Evolutionary conservation across 1,284 basidiomycete species (phyloP), one percentile per base, ranked within the genome.

Genomic region (Ceratobasidium sp.): DNA sequence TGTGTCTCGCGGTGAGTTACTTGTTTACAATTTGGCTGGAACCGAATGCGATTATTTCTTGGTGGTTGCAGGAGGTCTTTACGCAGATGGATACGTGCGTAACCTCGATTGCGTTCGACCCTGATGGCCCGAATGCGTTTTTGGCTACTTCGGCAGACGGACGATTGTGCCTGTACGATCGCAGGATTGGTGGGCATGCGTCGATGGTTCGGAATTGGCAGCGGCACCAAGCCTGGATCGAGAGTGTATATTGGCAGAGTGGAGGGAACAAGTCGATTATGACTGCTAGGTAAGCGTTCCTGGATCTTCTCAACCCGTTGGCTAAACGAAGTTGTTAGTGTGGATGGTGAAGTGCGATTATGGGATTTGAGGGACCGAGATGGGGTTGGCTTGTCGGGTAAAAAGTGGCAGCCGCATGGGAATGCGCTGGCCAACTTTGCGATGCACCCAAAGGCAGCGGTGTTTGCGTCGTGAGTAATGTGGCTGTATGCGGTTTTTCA

Each of bases 61-160:
- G 44, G 46, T 61, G 54, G 13, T 15, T 76, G 5, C 81, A 95
- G 92, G 94, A 96, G 81, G 86, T 99, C 76, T 90, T 94, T 43
- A 99, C 98, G 0, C 91, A 95, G 78, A 92, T 95, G 0, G 94
- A 96, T 64, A 94, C 95, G 79, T 95, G 96, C 67, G 89, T 98
- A 3, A 99, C 98, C 0, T 89, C 93, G 0, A 89, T 99, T 49
- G 87, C 90, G 2, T 94, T 94, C 22, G 96, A 98, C 80, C 89
- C 89, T 34, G 90, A 92, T 46, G 89, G 92, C 0, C 89, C 92
- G 9, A 92, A 95, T 75, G 91, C 93, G 8, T 96, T 98, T 83
- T 87, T 95, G 25, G 94, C 96, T 1, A 92, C 96, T 69, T 99
- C 99, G 82, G 97, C 94, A 1, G 96, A 99, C 84, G 98, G 98